Evolutionary conservation across 208 protist species (phyloP).

Genomic region (Leishmania braziliensis): DNA sequence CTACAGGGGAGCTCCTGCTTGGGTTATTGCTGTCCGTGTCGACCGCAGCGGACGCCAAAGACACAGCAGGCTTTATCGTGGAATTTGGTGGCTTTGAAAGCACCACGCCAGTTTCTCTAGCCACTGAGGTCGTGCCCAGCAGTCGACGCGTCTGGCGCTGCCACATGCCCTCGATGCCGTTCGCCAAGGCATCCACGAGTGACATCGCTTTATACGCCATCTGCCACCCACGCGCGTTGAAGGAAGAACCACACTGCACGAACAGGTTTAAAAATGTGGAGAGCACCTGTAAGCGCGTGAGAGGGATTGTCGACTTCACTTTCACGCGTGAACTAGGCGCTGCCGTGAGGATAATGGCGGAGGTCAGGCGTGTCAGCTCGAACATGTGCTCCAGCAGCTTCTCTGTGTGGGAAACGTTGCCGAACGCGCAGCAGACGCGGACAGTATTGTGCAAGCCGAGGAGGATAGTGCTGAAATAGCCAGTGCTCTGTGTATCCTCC

Average conservation of each 20-base stretch:
- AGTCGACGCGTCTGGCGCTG: slow-evolving; percentile 41
- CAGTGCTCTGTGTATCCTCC: slow-evolving; percentile 42
- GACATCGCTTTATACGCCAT: slow-evolving; percentile 72
- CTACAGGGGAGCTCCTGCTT: background rate
- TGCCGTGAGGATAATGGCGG: slow-evolving; percentile 43
- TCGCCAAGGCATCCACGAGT: slow-evolving; percentile 74
- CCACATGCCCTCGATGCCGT: slow-evolving; percentile 82
- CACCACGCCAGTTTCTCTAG: slow-evolving; percentile 17
- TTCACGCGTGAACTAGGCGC: slow-evolving; percentile 34
- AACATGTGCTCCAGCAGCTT: slow-evolving; percentile 67
- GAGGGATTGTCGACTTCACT: slow-evolving; percentile 45
- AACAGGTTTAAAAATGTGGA: slow-evolving; percentile 69
- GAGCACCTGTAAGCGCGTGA: slow-evolving; percentile 66
- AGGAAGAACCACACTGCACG: slow-evolving; percentile 56
- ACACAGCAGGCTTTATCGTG: background rate
- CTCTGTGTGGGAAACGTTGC: slow-evolving; percentile 66
- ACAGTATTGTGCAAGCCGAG: slow-evolving; percentile 65
- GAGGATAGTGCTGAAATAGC: slow-evolving; percentile 58
- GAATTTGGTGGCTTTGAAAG: background rate
- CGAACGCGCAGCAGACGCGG: slow-evolving; percentile 77
- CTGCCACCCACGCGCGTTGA: slow-evolving; percentile 68
- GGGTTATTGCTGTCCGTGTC: background rate
- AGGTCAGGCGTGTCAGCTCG: slow-evolving; percentile 59
- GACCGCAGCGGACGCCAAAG: background rate
- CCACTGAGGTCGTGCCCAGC: background rate